phyloP scores from a whole-genome alignment of 345 rosid species.

The Rhizophora apiculata region DNA sequence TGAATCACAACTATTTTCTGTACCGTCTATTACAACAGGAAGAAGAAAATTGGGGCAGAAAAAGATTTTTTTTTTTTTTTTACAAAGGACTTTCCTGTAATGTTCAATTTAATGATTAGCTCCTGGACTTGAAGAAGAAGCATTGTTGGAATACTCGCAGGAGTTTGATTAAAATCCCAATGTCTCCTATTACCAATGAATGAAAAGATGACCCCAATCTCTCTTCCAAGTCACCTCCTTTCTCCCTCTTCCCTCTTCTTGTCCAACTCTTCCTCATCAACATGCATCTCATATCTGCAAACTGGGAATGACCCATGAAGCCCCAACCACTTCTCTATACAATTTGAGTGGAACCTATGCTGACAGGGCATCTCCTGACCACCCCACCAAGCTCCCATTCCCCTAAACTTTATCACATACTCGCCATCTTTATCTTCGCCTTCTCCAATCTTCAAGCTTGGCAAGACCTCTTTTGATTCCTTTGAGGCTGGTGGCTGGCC shows the following conservation, averaged over 20 bases:
- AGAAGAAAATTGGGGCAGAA: not conserved
- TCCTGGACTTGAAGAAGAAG: constrained; percentile 17
- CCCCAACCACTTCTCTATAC: constrained; percentile 76
- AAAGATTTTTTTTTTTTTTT: not conserved
- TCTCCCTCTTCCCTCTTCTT: constrained; percentile 30
- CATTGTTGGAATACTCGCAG: constrained; percentile 22
- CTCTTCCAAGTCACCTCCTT: constrained; percentile 34
- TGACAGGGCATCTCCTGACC: constrained; percentile 76
- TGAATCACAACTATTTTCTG: not conserved
- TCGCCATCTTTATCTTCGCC: constrained; percentile 34
- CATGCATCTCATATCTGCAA: constrained; percentile 78
- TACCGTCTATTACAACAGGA: constrained; percentile 4
- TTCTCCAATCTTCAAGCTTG: constrained; percentile 36
- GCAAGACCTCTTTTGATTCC: constrained; percentile 66
- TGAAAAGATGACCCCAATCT: constrained; percentile 58
- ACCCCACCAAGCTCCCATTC: constrained; percentile 40
- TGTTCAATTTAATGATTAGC: constrained; percentile 22
- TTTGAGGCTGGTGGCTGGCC: constrained; percentile 79
- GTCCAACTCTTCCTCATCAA: constrained; percentile 39
- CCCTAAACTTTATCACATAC: constrained; percentile 75
- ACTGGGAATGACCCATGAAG: constrained; percentile 83
- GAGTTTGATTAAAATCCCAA: constrained; percentile 26
- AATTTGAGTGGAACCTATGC: constrained; percentile 67
- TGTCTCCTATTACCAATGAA: constrained; percentile 32
- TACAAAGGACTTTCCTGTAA: constrained; percentile 3